These are phyloP conservation scores for Paramyrothecium sp. DNA, from an alignment of 2,329 filamentous ascomycete genomes.

Conservation along the genomic window DNA sequence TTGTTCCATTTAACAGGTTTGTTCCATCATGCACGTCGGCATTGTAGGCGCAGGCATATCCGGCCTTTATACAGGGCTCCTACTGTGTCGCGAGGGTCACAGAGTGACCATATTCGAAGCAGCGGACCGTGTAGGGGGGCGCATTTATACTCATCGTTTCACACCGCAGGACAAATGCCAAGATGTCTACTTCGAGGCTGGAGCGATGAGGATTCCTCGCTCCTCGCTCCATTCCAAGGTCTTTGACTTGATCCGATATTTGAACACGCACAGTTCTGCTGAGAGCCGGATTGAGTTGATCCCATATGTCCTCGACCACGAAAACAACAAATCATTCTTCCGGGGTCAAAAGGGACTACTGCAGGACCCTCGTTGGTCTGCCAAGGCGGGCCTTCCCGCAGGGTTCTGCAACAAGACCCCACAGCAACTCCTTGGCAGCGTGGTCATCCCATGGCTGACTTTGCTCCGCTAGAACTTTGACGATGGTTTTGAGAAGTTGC, in stretches of 20 bases:
- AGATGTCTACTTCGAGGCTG: constrained; percentile 5
- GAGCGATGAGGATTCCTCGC: constrained; percentile 5
- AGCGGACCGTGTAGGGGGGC: constrained; percentile 2
- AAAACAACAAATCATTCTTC: constrained; percentile 5
- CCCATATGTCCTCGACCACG: constrained; percentile 5
- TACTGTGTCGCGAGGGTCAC: constrained; percentile 3
- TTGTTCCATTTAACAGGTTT: background rate
- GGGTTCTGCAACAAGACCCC: background rate
- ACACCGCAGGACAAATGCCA: background rate
- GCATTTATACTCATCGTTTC: constrained; percentile 4
- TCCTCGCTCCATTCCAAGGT: constrained; percentile 2
- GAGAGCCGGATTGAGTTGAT: constrained; percentile 3
- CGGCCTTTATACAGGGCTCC: constrained; percentile 2
- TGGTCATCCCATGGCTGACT: constrained; percentile 4
- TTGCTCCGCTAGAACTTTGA: constrained; percentile 2
- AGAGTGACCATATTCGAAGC: constrained; percentile 6
- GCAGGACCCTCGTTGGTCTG: constrained; percentile 1
- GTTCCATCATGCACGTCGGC: constrained; percentile 3
- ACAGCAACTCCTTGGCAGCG: constrained; percentile 2
- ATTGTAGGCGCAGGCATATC: constrained; percentile 4
- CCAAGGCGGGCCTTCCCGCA: constrained; percentile 1
- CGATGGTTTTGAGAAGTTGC: constrained; percentile 2
- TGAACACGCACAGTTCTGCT: background rate
- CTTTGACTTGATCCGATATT: constrained; percentile 4
- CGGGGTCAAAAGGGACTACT: background rate